Evolutionary conservation across 169 alveolate genomes (phyloP), one percentile per base, ranked within the genome.

Genomic region (Eimeria maxima): DNA sequence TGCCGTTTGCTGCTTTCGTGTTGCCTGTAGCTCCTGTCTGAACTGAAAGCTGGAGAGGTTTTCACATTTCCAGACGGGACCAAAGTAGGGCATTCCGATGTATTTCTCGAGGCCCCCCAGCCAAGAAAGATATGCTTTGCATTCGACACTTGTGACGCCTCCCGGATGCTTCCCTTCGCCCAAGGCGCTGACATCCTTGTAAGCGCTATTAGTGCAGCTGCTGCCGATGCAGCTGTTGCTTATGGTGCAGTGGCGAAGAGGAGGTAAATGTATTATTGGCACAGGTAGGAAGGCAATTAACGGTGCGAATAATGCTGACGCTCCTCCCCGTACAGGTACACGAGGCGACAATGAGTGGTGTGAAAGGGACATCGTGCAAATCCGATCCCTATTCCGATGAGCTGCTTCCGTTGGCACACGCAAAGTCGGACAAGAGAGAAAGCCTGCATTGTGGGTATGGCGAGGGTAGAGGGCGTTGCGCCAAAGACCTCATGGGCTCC

Each of bases 71-170:
- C 96, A 24, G 96, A 94, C n/a, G 96, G 96, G 83, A 94, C 96
- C 1, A 81, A 47, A 16, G 88, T 94, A 4, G 45, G 76, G 63
- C 63, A 45, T 50, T 55, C 73, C 20, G 96, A 94, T 29, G 83
- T 84, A 81, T 93, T 93, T 53, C 74, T 63, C 81, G 90, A 83
- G 63, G 89, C 96, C n/a, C 90, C 90, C 8, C 94, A 67, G 24
- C 94, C 90, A 20, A 90, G 96, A 60, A 93, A 93, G 87, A 45
- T 93, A 50, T 93, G 96, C 90, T 38, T 93, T 33, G 90, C 94
- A 53, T 74, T 93, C 45, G 96, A 93, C 96, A 93, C 96, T 11
- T 93, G 96, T 69, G 96, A 93, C 89, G 94, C 96, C 63, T 93
- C 96, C 27, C 93, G 86, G 78, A 29, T 93, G 60, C 38, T 50